These are phyloP conservation scores for Pseudognaphalium luteoalbum DNA, from an alignment of 129 eudicot species.

Conservation along the genomic window DNA sequence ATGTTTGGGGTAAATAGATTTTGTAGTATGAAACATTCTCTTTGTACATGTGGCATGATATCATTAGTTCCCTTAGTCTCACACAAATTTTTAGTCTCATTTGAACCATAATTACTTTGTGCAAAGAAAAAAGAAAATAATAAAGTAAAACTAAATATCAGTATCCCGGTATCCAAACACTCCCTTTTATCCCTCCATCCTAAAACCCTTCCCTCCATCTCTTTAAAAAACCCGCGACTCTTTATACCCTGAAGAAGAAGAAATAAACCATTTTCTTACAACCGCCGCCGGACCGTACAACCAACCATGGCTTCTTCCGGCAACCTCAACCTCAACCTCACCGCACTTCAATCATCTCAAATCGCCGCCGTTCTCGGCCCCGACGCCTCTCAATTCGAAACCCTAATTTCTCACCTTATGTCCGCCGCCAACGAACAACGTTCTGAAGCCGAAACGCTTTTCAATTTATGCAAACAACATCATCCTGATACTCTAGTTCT, in stretches of 20 bases:
- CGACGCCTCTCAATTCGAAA: slow-evolving; percentile 65
- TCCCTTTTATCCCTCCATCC: slow-evolving; percentile 17
- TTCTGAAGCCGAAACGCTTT: slow-evolving; percentile 72
- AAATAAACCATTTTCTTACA: background rate
- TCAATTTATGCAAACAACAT: slow-evolving; percentile 71
- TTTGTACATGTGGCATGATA: too few relatives aligned
- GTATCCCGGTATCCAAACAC: slow-evolving; percentile 25
- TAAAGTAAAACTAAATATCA: background rate
- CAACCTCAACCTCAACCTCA: slow-evolving; percentile 31
- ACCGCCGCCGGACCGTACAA: slow-evolving; percentile 31
- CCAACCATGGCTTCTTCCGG: slow-evolving; percentile 56
- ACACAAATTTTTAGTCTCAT: too few relatives aligned
- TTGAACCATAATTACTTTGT: too few relatives aligned
- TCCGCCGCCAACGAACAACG: slow-evolving; percentile 87
- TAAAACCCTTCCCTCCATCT: slow-evolving; percentile 51
- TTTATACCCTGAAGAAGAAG: background rate
- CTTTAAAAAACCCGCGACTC: slow-evolving; percentile 34
- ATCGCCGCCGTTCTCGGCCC: slow-evolving; percentile 70
- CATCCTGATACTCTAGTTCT: slow-evolving; percentile 71
- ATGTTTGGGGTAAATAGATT: too few relatives aligned
- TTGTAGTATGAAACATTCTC: too few relatives aligned
- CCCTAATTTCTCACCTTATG: slow-evolving; percentile 81
- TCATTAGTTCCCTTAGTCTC: too few relatives aligned
- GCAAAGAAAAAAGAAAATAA: background rate
- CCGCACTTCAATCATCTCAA: slow-evolving; percentile 57